These are phyloP conservation scores for Colletotrichum coccodes DNA, from an alignment of 2,329 filamentous ascomycete genomes.

Conservation along the genomic window DNA sequence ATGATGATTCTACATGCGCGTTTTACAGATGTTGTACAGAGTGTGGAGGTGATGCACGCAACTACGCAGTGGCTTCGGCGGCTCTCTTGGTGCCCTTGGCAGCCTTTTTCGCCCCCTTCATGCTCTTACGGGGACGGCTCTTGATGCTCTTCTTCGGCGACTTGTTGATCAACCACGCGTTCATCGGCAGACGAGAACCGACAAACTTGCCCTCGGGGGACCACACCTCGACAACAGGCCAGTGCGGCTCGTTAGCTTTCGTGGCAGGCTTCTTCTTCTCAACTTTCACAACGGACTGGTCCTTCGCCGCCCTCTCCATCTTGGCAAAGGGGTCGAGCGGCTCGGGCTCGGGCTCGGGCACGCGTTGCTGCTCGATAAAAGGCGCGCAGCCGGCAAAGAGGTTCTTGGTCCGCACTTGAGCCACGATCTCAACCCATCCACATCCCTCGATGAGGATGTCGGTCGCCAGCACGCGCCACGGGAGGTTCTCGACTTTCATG, in stretches of 20 bases:
- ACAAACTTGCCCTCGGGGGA: conserved; percentile 87
- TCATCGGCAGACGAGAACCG: conserved; percentile 73
- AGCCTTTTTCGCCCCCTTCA: conserved; percentile 70
- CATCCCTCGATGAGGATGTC: conserved; percentile 93
- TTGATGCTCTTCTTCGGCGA: conserved; percentile 60
- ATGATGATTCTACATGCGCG: not conserved
- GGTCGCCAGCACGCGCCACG: conserved; percentile 81
- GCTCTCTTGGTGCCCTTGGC: conserved; percentile 52
- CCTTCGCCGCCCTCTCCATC: conserved; percentile 30
- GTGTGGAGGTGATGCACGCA: not conserved
- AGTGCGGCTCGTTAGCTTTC: conserved; percentile 45
- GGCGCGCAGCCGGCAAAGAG: conserved; percentile 45
- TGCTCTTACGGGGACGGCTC: conserved; percentile 72
- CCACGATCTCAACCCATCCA: conserved; percentile 90
- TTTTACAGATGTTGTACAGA: not conserved
- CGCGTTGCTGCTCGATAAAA: conserved; percentile 31
- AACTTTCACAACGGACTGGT: conserved; percentile 34
- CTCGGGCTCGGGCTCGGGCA: conserved; percentile 29
- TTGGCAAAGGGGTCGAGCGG: conserved; percentile 27
- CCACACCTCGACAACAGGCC: conserved; percentile 85
- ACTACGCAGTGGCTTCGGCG: not conserved
- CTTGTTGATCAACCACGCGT: conserved; percentile 74
- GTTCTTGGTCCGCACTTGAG: conserved; percentile 77
- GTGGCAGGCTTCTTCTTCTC: conserved; percentile 30
- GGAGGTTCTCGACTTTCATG: conserved; percentile 74